Base-by-base conservation (phyloP, 1,284 basidiomycete species). In the Cutaneotrichosporon sp. region DNA sequence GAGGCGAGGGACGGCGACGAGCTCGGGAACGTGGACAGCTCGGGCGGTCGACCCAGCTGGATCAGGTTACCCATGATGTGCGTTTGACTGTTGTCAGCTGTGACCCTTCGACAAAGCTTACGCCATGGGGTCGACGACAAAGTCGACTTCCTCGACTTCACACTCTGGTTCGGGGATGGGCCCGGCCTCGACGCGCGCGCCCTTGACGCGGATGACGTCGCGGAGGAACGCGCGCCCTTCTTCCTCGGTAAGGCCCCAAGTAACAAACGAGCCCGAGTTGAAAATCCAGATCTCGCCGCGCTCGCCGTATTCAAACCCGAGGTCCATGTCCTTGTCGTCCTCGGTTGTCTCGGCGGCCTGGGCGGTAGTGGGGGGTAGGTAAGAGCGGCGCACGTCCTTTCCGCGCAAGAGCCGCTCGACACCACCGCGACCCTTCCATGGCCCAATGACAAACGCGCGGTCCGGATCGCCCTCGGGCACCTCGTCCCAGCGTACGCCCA, bases 271-370 rank as follows among this genome's bases (percentile, higher is more conserved):
- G 2, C 90, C 90, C 60, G 87, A 88, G 30, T 80, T 80, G 69
- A 93, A 93, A 12, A 92, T 80, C 72, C 91, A 92, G 20, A 90
- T 77, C 70, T 93, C 90, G n/a, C 89, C 89, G 56, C 85, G 79
- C 53, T 81, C 77, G 2, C 83, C 84, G 49, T 80, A 76, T 17
- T 65, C 68, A 49, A 74, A 74, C 0, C 69, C 70, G 43, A 62
- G 55, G 52, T 67, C 62, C 17, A 59, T 54, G 9, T 64, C 63
- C 26, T 59, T 61, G 85, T 63, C 79, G 77, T 54, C 63, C 30
- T 34, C 47, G 7, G 41, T 39, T 30, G n/a, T n/a, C n/a, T n/a
- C n/a, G n/a, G n/a, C n/a, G n/a, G n/a, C n/a, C n/a, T n/a, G n/a
- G n/a, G n/a, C n/a, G n/a, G n/a, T n/a, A n/a, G n/a, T n/a, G n/a